Evolutionary conservation across 2,329 filamentous ascomycete genomes (phyloP), one percentile per base, ranked within the genome.

Genomic region (Fusarium chaquense): DNA sequence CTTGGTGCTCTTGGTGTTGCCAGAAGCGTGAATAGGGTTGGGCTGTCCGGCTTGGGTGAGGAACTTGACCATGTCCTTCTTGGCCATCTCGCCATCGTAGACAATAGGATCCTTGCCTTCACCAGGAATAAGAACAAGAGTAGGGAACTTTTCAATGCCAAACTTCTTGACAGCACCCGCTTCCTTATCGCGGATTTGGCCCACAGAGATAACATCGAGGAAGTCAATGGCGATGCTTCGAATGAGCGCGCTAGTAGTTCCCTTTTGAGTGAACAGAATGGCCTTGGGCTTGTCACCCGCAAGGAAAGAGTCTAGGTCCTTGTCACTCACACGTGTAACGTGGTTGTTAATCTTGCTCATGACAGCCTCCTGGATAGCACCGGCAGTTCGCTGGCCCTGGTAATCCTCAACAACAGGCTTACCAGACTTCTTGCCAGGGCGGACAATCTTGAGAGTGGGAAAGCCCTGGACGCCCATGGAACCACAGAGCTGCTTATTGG

Each of bases 261-360:
- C 93, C 83, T 98, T 99, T 59, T 97, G 93, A 4, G 93, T 97
- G 81, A 99, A 98, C 5, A 99, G 83, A 35, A 99, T 89, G 0
- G 92, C 94, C 83, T 97, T 98, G 51, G 94, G 88, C 15, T 85
- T 87, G 22, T 91, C 87, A 63, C 89, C 90, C 45, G 87, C 86
- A 61, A 98, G 80, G 87, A 95, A 99, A 15, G 83, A 82, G 60
- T 93, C 90, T 38, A 97, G 76, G 46, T 92, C 91, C 80, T 92
- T 93, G 79, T 97, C 93, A 18, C 90, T 89, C 49, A 98, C 83
- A 67, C 89, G 88, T 78, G 91, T 91, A 44, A 99, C 95, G 75
- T 96, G 90, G 81, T 98, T 98, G 72, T 93, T 94, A 74, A 99
- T 97, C 81, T 91, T 93, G 73, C 92, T 89, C 53, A 92, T 88